Base-by-base conservation (phyloP, 768 basidiomycete genomes). In the Botryobasidium botryosum region DNA sequence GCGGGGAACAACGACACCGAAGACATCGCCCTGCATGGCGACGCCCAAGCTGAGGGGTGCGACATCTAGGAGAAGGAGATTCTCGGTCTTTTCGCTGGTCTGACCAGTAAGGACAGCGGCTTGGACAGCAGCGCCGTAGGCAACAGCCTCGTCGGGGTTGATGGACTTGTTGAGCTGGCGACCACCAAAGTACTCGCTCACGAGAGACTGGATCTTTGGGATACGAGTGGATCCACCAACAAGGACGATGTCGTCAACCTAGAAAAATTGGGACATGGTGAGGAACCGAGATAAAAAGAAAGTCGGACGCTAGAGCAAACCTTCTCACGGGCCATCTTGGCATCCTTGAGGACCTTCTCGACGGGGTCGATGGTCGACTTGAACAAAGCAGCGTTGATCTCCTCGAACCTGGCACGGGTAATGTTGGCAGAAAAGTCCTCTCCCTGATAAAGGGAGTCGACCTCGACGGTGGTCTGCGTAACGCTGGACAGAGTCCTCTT, bases 181-280 rank as follows among this genome's bases (percentile, higher is more conserved):
- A 50, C 88, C 90, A 63, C 85, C 85, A 63, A 99, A 99, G 75
- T 79, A 92, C 62, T 99, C 94, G 47, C 91, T 96, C 43, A 99
- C 94, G 49, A 99, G 79, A 24, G 90, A 74, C 67, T 96, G 91
- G 55, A 99, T 85, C 72, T 96, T 96, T 53, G 94, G 94, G 61
- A 99, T 99, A 77, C 94, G 94, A 56, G 94, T 99, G 47, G 94
- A 99, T 52, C 94, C 94, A 70, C 94, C 94, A 53, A 99, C 94
- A 49, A 99, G 86, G 62, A 99, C 94, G 53, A 99, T 97, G 58
- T 99, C 94, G 60, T 97, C 87, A 53, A 99, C 91, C 64, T 69
- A 65, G 27, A 51, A 12, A 24, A 44, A 20, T 37, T 37, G 8
- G 10, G 10, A 33, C 12, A 12, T 33, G 18, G 32, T 33, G 32